phyloP scores from a whole-genome alignment of 495 filamentous ascomycete species.

The Podospora sp. region DNA sequence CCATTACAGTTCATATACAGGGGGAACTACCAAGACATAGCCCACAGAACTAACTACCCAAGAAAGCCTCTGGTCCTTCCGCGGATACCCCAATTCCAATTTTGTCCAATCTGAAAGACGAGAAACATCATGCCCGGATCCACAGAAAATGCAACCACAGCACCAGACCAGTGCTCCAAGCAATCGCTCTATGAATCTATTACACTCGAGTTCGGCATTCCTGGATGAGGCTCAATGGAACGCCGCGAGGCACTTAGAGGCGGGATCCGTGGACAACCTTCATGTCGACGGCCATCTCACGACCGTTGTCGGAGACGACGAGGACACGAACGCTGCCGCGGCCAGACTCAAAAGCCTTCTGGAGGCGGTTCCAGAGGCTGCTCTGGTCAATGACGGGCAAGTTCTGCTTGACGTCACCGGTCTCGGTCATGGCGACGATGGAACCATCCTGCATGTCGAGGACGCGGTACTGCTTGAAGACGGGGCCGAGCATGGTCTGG shows the following conservation, averaged over 20 bases:
- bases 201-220: conserved; percentile 11
- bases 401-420: conserved; percentile 95
- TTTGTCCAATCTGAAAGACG: conserved; percentile 35
- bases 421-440: conserved; percentile 58
- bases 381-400: conserved; percentile 93
- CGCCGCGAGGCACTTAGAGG: conserved; percentile 42
- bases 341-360: conserved; percentile 84
- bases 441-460: conserved; percentile 90
- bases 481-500: conserved; percentile 98
- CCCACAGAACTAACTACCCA: conserved; percentile 14
- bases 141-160: conserved; percentile 21
- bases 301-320: conserved; percentile 91
- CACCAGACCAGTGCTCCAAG: conserved; percentile 20
- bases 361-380: conserved; percentile 77
- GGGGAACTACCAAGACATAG: conserved; percentile 8
- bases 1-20: conserved; percentile 46
- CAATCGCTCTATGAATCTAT: conserved; percentile 15
- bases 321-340: conserved; percentile 92
- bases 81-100: conserved; percentile 21
- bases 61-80: conserved; percentile 14
- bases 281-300: conserved; percentile 97
- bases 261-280: conserved; percentile 86
- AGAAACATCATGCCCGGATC: conserved; percentile 32
- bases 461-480: conserved; percentile 99
- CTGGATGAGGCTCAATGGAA: conserved; percentile 1